Percentiles rank a stretch among this genome's conserved stretches.
Conservation (phyloP, 169 alveolate species). For the Cryptosporidium canis region DNA sequence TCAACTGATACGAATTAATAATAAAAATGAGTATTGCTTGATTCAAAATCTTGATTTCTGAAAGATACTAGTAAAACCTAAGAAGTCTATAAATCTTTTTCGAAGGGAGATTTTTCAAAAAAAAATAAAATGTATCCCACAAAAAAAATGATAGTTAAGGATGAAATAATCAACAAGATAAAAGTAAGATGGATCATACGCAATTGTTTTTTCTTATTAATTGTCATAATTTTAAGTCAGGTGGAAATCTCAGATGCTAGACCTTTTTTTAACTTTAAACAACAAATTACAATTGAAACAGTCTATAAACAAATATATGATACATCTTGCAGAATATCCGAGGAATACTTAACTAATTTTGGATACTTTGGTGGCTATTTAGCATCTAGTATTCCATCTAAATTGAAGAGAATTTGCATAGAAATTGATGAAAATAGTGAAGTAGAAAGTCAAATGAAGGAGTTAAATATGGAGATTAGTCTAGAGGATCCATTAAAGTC, state of each 20-base stretch:
- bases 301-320: not conserved
- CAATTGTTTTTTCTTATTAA: not conserved
- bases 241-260: not conserved
- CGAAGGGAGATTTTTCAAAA: not conserved
- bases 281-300: not conserved
- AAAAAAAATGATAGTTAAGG: not conserved
- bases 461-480: not conserved
- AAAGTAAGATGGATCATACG: not conserved
- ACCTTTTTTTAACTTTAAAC: not conserved
- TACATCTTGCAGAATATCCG: not conserved
- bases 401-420: not conserved
- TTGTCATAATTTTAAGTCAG: not conserved
- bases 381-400: not conserved
- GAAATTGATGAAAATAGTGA: constrained; percentile 25
- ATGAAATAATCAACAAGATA: not conserved
- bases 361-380: constrained; percentile 42
- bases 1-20: not conserved
- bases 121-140: not conserved
- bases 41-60: not conserved
- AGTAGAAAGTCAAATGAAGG: constrained; percentile 26
- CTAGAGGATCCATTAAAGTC: constrained; percentile 28
- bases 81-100: not conserved
- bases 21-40: not conserved
- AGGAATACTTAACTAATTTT: not conserved
- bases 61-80: not conserved